phyloP scores from a whole-genome alignment of 2,329 filamentous ascomycete genomes.

The Colletotrichum higginsianum region DNA sequence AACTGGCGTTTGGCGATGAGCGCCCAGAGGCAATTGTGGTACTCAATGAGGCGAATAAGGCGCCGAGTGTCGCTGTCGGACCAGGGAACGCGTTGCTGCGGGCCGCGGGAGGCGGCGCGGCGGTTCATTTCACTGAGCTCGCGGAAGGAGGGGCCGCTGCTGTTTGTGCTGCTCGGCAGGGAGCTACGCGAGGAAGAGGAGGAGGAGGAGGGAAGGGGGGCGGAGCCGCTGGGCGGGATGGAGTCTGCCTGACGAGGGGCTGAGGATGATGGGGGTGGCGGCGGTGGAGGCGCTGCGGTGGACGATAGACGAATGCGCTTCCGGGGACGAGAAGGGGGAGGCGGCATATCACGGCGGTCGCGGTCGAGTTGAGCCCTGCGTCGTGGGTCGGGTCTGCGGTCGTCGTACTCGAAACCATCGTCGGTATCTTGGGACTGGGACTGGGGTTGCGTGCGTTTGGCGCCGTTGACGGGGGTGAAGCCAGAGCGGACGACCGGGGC shows the following conservation, averaged over 20 bases:
- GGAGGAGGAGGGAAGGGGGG: conserved; percentile 44
- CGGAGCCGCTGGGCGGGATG: conserved; percentile 28
- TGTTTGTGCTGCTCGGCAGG: conserved; percentile 43
- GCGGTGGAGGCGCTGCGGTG: background rate
- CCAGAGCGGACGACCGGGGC: conserved; percentile 5
- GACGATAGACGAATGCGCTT: conserved; percentile 21
- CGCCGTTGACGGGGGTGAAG: conserved; percentile 29
- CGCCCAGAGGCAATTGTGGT: conserved; percentile 57
- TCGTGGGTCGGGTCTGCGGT: conserved; percentile 36
- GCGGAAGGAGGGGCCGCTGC: conserved; percentile 49
- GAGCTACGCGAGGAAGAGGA: conserved; percentile 44
- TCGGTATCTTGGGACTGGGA: conserved; percentile 33
- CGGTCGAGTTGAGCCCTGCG: conserved; percentile 47
- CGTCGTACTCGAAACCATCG: conserved; percentile 45
- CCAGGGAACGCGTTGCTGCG: conserved; percentile 57
- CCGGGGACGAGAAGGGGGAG: conserved; percentile 26
- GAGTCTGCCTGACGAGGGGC: background rate
- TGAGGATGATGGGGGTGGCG: background rate
- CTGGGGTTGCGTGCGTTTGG: background rate
- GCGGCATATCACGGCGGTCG: conserved; percentile 44
- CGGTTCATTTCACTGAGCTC: conserved; percentile 33
- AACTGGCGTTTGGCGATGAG: conserved; percentile 48
- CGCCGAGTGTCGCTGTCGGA: conserved; percentile 56
- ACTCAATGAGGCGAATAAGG: conserved; percentile 60
- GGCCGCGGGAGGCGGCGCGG: conserved; percentile 19